phyloP scores from a whole-genome alignment of 2,329 filamentous ascomycete species.

The Exserohilum rostratum region DNA sequence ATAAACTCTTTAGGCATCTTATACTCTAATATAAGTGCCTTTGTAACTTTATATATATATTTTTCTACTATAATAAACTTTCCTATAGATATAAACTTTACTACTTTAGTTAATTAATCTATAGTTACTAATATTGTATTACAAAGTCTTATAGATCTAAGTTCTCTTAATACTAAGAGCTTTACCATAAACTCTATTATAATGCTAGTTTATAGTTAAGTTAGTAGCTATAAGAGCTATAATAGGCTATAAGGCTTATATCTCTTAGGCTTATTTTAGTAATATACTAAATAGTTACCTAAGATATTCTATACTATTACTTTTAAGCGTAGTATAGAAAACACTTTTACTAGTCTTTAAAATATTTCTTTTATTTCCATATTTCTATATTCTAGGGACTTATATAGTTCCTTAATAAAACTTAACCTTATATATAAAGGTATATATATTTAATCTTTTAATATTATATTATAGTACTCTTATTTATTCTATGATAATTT shows the following conservation, averaged over 20 bases:
- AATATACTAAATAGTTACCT: neutral
- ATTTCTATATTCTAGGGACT: neutral
- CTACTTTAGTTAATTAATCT: neutral
- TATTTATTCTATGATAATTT: neutral
- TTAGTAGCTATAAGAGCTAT: neutral
- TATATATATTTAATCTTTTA: neutral
- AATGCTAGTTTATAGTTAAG: neutral
- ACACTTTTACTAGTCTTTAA: neutral
- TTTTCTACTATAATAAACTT: neutral
- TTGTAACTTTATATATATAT: neutral
- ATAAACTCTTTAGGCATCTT: neutral
- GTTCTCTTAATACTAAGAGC: neutral
- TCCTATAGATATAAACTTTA: neutral
- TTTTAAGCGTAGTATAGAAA: neutral
- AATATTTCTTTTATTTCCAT: neutral
- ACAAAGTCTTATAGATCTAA: neutral
- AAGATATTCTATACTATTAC: neutral
- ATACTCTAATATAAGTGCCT: neutral
- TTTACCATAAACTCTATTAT: neutral
- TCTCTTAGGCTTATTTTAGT: neutral
- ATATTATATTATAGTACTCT: neutral
- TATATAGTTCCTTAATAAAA: neutral
- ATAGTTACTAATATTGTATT: neutral
- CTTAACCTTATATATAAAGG: neutral
- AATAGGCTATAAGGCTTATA: neutral